Percentiles rank a stretch among this genome's conserved stretches.
Evolutionary conservation across 225 moss, liverwort and hornwort genomes (phyloP).

Genomic region (Pseudisothecium myosuroides): DNA sequence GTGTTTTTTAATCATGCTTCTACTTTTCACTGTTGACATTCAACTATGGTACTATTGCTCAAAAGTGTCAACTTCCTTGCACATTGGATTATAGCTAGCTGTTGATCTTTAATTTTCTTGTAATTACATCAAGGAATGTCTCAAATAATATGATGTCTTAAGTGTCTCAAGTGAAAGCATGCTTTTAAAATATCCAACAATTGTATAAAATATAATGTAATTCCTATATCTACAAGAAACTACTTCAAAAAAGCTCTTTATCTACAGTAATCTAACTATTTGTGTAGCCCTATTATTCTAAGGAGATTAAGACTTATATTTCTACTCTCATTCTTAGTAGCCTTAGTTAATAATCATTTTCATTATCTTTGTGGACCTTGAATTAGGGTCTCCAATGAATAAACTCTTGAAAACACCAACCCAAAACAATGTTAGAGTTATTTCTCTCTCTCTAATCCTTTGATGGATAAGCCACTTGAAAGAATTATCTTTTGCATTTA

Average conservation of each 20-base stretch:
- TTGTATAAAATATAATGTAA: too few species aligned
- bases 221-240: not conserved
- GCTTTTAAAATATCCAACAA: not conserved
- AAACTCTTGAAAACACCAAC: not conserved
- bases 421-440: not conserved
- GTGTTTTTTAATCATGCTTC: not conserved
- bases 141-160: not conserved
- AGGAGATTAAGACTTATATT: too few species aligned
- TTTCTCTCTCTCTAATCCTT: not conserved
- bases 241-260: too few species aligned
- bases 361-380: not conserved
- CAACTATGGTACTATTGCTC: not conserved
- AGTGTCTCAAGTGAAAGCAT: rapidly evolving
- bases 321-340: rapidly evolving
- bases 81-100: not conserved
- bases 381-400: not conserved
- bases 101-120: not conserved
- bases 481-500: not conserved
- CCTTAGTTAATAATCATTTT: not conserved
- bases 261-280: not conserved
- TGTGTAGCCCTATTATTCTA: not conserved
- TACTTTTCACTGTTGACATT: not conserved
- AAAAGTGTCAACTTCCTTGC: not conserved
- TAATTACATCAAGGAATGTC: not conserved
- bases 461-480: not conserved